Percentiles rank a stretch among this genome's conserved stretches.
Conservation (phyloP, 306 rosid genomes). For the Notholithocarpus densiflorus region DNA sequence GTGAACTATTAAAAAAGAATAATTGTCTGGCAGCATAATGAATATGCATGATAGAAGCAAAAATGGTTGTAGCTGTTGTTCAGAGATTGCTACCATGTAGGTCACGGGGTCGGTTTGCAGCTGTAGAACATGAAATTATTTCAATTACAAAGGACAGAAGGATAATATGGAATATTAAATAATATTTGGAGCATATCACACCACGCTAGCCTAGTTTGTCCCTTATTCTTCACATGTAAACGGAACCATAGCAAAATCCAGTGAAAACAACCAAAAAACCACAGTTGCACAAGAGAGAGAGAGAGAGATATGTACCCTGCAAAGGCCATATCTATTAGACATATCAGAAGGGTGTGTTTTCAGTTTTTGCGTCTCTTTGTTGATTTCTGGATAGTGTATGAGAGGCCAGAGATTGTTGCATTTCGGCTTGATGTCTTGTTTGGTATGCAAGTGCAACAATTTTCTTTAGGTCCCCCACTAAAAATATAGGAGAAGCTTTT, state of each 20-base stretch:
- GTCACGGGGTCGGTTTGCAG: constrained; percentile 10
- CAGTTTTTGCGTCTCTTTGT: constrained; percentile 20
- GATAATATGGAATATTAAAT: not conserved
- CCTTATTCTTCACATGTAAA: constrained; percentile 34
- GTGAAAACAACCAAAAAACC: constrained; percentile 3
- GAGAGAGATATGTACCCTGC: not conserved
- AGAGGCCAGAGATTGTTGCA: constrained; percentile 13
- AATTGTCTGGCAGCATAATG: too few species aligned
- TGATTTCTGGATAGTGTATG: constrained; percentile 24
- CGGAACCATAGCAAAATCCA: not conserved
- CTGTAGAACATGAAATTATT: constrained; percentile 20
- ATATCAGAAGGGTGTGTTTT: constrained; percentile 28
- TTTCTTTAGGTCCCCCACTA: constrained; percentile 2
- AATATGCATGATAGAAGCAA: too few species aligned
- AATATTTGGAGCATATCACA: constrained; percentile 16
- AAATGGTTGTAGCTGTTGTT: too few species aligned
- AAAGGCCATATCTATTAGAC: constrained; percentile 23
- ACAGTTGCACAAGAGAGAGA: constrained; percentile 3
- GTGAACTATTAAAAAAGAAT: too few species aligned
- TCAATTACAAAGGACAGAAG: not conserved
- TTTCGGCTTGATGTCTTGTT: not conserved
- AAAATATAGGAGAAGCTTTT: not conserved
- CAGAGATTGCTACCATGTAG: constrained; percentile 4
- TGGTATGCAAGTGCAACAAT: not conserved
- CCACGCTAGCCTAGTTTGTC: constrained; percentile 30